Conservation (phyloP, 805 yeast genomes). For the Candida tammaniensis region DNA sequence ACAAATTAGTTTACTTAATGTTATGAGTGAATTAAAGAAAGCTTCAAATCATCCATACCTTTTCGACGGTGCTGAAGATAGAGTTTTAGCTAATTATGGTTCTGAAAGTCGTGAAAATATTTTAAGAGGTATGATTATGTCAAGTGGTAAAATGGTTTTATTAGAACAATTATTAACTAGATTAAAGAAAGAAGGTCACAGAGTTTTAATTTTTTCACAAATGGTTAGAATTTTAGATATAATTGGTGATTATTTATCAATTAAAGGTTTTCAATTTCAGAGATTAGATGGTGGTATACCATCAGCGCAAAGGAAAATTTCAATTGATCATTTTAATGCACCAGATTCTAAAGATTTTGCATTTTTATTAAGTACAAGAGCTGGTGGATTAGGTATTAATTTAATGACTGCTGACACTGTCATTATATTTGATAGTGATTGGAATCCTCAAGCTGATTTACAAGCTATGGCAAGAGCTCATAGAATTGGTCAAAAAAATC, state of each 20-base stretch:
- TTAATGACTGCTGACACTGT: constrained; percentile 99
- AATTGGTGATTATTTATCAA: constrained; percentile 84
- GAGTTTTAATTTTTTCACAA: constrained; percentile 92
- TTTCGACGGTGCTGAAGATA: constrained; percentile 88
- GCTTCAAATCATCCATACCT: constrained; percentile 97
- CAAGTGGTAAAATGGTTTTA: constrained; percentile 96
- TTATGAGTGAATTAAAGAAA: constrained; percentile 94
- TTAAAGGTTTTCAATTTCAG: constrained; percentile 86
- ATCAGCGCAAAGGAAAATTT: constrained; percentile 86
- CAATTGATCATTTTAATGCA: constrained; percentile 95
- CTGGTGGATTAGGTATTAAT: constrained; percentile 98
- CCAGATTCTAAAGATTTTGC: constrained; percentile 91
- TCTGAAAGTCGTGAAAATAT: constrained; percentile 70
- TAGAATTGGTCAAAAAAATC: constrained; percentile 98
- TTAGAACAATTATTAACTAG: constrained; percentile 84
- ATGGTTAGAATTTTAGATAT: constrained; percentile 97
- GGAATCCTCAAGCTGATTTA: constrained; percentile 99
- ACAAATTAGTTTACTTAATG: constrained; percentile 83
- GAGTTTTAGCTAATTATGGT: constrained; percentile 67
- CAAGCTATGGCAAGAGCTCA: constrained; percentile 99
- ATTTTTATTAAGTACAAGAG: constrained; percentile 88
- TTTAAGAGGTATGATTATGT: constrained; percentile 90
- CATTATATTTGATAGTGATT: constrained; percentile 94
- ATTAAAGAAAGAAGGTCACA: constrained; percentile 87
- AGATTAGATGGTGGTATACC: constrained; percentile 96